Evolutionary conservation across 345 rosid species (phyloP).

Genomic region (Mallotus nudiflorus): DNA sequence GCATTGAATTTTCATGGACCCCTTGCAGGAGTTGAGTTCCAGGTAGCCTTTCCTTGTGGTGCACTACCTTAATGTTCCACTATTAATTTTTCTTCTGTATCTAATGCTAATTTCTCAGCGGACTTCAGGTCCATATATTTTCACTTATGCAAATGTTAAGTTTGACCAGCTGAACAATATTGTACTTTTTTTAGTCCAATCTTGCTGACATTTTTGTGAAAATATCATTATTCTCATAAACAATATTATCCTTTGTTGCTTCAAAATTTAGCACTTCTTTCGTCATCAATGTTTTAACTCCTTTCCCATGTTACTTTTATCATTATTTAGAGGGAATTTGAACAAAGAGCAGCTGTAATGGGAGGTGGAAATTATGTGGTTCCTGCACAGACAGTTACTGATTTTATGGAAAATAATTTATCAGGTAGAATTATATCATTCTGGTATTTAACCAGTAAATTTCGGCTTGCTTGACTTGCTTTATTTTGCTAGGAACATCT

Average conservation of each 20-base stretch:
- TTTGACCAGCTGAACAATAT: not conserved
- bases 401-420: constrained; percentile 71
- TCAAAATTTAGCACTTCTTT: not conserved
- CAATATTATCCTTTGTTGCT: not conserved
- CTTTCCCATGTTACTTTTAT: constrained; percentile 7
- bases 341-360: constrained; percentile 79
- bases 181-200: not conserved
- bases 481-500: constrained; percentile 53
- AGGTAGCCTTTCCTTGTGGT: constrained; percentile 46
- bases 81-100: not conserved
- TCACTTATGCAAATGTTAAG: not conserved
- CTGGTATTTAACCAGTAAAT: not conserved
- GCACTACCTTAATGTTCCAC: not conserved
- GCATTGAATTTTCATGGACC: constrained; percentile 69
- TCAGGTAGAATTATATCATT: constrained; percentile 48
- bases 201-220: not conserved
- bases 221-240: not conserved
- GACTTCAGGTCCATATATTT: not conserved
- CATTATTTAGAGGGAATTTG: constrained; percentile 74
- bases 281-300: constrained; percentile 4
- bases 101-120: not conserved
- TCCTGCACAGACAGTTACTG: constrained; percentile 85
- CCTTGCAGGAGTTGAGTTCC: constrained; percentile 89
- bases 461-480: constrained; percentile 16
- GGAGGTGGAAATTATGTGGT: constrained; percentile 84